Percentiles rank a stretch among this genome's conserved stretches.
phyloP scores from a whole-genome alignment of 116 monocot species.

The Phalaenopsis hybrid region DNA sequence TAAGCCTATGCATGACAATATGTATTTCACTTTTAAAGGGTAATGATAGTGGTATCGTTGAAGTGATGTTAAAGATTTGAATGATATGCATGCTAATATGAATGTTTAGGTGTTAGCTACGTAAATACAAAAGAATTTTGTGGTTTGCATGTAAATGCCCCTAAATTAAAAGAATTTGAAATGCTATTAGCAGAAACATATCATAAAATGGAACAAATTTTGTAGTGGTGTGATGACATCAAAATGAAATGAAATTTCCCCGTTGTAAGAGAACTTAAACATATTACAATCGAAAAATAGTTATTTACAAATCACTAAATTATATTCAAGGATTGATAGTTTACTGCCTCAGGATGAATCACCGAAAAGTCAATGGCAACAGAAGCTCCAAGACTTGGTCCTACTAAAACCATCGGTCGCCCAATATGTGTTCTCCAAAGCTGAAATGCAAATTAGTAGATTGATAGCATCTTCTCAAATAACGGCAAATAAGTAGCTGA shows the following conservation, averaged over 20 bases:
- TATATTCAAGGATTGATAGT: background rate
- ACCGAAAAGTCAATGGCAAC: conserved; percentile 83
- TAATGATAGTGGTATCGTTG: too few species aligned
- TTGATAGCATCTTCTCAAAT: conserved; percentile 3
- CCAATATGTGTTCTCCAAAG: conserved; percentile 75
- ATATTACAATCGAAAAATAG: background rate
- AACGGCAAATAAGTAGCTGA: background rate
- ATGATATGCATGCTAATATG: too few species aligned
- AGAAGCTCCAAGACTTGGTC: conserved; percentile 93
- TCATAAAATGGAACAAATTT: background rate
- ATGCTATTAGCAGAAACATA: background rate
- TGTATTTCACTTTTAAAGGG: too few species aligned
- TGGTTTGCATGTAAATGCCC: too few species aligned
- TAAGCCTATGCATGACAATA: too few species aligned
- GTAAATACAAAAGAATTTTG: too few species aligned
- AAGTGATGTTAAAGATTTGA: too few species aligned
- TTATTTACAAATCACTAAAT: background rate
- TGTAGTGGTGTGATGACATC: background rate
- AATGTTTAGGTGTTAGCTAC: too few species aligned
- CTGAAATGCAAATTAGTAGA: conserved; percentile 27
- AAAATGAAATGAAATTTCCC: background rate
- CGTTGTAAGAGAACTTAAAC: background rate
- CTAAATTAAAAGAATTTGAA: background rate
- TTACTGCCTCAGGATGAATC: conserved; percentile 83
- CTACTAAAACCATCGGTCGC: conserved; percentile 82